Evolutionary conservation across 345 rosid species (phyloP).

Genomic region (Zanthoxylum bungeanum): DNA sequence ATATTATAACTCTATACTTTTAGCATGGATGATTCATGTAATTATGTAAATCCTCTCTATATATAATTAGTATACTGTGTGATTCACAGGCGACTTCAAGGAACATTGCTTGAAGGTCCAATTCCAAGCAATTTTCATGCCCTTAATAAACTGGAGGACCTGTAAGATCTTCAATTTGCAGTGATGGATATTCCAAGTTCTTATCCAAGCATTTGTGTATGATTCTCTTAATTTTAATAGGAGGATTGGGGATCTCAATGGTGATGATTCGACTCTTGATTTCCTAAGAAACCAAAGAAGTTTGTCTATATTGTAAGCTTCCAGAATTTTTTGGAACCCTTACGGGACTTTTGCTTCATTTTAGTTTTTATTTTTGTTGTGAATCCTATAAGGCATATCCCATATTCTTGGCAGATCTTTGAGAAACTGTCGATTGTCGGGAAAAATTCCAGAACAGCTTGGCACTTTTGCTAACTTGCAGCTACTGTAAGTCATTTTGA

Average conservation of each 20-base stretch:
- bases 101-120: conserved; percentile 53
- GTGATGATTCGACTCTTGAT: conserved; percentile 48
- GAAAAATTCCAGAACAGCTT: conserved; percentile 42
- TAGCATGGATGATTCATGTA: background rate
- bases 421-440: conserved; percentile 43
- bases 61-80: conserved; percentile 4
- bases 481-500: conserved; percentile 35
- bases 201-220: background rate
- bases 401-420: conserved; percentile 33
- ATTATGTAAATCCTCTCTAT: background rate
- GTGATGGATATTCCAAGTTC: background rate
- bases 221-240: conserved; percentile 18
- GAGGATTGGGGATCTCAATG: conserved; percentile 50
- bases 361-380: background rate
- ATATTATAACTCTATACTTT: conserved; percentile 8
- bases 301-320: conserved; percentile 45
- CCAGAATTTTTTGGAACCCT: background rate
- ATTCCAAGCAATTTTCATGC: conserved; percentile 45
- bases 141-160: conserved; percentile 33
- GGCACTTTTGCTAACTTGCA: conserved; percentile 31
- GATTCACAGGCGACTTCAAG: conserved; percentile 41
- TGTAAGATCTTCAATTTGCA: conserved; percentile 29
- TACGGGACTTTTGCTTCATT: background rate
- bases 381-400: background rate
- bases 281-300: conserved; percentile 38